phyloP scores from a whole-genome alignment of 225 moss, liverwort and hornwort species.

The Pseudoscleropodium purum region DNA sequence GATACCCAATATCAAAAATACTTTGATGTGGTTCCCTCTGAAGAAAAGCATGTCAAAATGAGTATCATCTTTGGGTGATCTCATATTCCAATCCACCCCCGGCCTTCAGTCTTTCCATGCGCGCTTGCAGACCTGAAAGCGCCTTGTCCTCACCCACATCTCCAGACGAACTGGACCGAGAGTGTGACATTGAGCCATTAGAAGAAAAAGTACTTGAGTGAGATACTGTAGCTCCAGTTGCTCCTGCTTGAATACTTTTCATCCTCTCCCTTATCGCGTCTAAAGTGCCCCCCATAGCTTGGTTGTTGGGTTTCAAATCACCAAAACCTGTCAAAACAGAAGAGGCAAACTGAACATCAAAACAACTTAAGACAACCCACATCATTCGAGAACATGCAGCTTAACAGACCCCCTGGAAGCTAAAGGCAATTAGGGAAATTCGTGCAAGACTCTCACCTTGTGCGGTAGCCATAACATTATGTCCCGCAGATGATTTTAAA shows the following conservation, averaged over 20 bases:
- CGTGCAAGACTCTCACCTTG: constrained; percentile 20
- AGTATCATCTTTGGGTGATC: constrained; percentile 30
- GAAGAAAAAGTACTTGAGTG: constrained; percentile 19
- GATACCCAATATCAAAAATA: constrained; percentile 17
- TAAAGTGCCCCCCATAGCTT: constrained; percentile 62
- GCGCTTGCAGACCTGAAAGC: constrained; percentile 87
- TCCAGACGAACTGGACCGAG: constrained; percentile 35
- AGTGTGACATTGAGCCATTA: constrained; percentile 29
- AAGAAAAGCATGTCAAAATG: neutral
- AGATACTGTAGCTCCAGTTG: constrained; percentile 44
- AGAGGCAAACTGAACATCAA: neutral
- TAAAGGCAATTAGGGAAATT: neutral
- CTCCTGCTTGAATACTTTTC: constrained; percentile 97
- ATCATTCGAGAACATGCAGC: neutral
- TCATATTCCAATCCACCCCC: constrained; percentile 54
- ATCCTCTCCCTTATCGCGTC: constrained; percentile 96
- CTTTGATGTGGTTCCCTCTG: constrained; percentile 14
- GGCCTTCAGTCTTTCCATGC: constrained; percentile 90
- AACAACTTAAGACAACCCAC: neutral
- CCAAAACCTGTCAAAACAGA: constrained; percentile 6
- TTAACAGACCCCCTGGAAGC: neutral
- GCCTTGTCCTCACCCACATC: constrained; percentile 59
- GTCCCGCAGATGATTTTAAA: constrained; percentile 50
- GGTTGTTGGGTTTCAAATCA: constrained; percentile 42
- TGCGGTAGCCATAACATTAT: constrained; percentile 38